Conservation (phyloP, 495 filamentous ascomycete species). For the Daldinia loculata region DNA sequence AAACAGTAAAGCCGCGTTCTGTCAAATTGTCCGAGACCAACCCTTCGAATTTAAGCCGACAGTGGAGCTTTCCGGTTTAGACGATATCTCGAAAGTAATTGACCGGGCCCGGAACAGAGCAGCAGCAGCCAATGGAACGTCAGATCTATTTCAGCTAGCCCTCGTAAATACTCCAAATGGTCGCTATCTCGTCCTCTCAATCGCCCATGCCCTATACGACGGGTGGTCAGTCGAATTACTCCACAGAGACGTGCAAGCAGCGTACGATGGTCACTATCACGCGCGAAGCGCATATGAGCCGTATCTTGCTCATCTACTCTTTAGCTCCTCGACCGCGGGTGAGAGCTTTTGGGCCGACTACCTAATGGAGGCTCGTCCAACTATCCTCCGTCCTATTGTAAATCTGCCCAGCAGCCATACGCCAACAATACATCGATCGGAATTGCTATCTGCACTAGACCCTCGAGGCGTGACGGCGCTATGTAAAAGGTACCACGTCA, state of each 20-base stretch:
- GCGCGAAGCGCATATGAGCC: conserved; percentile 56
- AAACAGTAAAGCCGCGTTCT: conserved; percentile 63
- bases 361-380: conserved; percentile 58
- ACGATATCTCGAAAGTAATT: conserved; percentile 42
- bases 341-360: conserved; percentile 68
- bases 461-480: conserved; percentile 54
- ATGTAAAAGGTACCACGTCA: conserved; percentile 65
- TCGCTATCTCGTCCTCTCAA: conserved; percentile 69
- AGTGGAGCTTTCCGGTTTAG: conserved; percentile 28
- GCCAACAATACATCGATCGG: conserved; percentile 51
- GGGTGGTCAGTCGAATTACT: conserved; percentile 75
- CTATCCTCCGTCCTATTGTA: conserved; percentile 45
- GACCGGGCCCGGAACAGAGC: conserved; percentile 45
- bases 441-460: conserved; percentile 54
- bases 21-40: conserved; percentile 65
- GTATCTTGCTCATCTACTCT: conserved; percentile 58
- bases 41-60: conserved; percentile 24
- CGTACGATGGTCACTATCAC: conserved; percentile 58
- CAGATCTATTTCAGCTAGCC: conserved; percentile 54
- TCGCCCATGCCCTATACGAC: conserved; percentile 83
- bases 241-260: conserved; percentile 68
- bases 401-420: not conserved
- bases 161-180: conserved; percentile 47
- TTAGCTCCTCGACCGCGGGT: conserved; percentile 49
- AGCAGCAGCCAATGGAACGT: conserved; percentile 30